Evolutionary conservation across 129 eudicot genomes (phyloP).

Genomic region (Escallonia rubra): DNA sequence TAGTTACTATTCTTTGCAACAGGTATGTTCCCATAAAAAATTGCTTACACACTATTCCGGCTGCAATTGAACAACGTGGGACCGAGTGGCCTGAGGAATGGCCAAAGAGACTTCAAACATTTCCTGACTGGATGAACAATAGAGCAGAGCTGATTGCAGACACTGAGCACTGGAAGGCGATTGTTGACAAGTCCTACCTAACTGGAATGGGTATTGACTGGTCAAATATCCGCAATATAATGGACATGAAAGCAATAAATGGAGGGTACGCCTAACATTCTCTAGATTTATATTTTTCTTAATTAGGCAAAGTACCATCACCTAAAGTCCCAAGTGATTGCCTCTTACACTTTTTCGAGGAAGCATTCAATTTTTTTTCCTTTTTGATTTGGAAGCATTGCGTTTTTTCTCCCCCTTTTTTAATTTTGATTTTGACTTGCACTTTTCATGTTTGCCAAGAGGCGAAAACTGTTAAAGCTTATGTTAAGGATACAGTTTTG

Average conservation of each 20-base stretch:
- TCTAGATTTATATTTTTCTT: too few relatives aligned
- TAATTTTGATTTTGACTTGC: background rate
- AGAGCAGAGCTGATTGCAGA: constrained; percentile 66
- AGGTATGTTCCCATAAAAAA: constrained; percentile 65
- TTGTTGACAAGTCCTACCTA: constrained; percentile 73
- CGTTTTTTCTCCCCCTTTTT: background rate
- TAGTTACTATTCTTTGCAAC: constrained; percentile 9
- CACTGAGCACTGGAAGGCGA: constrained; percentile 71
- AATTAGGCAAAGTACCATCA: too few relatives aligned
- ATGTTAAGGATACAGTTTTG: constrained; percentile 52
- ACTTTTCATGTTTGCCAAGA: background rate
- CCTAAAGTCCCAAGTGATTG: too few relatives aligned
- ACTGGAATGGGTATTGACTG: constrained; percentile 87
- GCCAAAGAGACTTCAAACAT: constrained; percentile 84
- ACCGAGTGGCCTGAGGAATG: constrained; percentile 98
- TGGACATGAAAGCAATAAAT: constrained; percentile 91
- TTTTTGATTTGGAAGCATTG: too few relatives aligned
- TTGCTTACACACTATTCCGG: constrained; percentile 75
- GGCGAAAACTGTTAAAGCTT: constrained; percentile 1
- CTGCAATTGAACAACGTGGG: constrained; percentile 87
- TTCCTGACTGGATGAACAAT: constrained; percentile 83
- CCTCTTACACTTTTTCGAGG: too few relatives aligned
- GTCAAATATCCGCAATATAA: constrained; percentile 81
- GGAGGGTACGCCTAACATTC: constrained; percentile 62
- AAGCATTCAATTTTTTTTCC: too few relatives aligned